Conservation (phyloP, 1,284 basidiomycete species). For the Marasmius sp. region DNA sequence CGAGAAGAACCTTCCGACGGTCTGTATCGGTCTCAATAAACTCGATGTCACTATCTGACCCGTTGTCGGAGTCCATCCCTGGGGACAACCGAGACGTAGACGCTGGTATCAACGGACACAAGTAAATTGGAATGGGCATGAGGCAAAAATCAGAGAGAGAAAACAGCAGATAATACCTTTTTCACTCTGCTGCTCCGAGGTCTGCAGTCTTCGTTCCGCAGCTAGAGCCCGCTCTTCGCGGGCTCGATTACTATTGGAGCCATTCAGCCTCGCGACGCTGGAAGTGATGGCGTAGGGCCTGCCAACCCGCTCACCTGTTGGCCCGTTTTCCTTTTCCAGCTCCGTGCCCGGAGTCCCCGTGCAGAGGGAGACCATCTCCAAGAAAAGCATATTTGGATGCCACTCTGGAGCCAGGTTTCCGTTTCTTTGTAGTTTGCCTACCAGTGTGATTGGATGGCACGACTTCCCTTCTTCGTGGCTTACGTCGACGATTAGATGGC, state of each 20-base stretch:
- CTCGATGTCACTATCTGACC: conserved; percentile 34
- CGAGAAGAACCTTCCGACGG: conserved; percentile 46
- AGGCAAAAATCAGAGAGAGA: neutral
- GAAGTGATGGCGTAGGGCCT: neutral
- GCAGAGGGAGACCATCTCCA: conserved; percentile 54
- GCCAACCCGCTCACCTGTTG: conserved; percentile 46
- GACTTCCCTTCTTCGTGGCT: conserved; percentile 33
- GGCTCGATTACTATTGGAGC: conserved; percentile 60
- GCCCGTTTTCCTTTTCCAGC: conserved; percentile 70
- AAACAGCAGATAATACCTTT: conserved; percentile 20
- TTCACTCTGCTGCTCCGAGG: conserved; percentile 34
- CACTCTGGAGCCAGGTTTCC: conserved; percentile 69
- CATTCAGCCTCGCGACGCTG: neutral
- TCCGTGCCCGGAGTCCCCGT: conserved; percentile 43
- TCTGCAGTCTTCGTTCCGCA: conserved; percentile 59
- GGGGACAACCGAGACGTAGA: conserved; percentile 15
- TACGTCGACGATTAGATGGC: conserved; percentile 36
- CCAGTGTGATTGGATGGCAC: conserved; percentile 57
- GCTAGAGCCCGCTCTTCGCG: conserved; percentile 73
- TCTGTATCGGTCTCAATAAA: conserved; percentile 58
- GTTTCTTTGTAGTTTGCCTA: conserved; percentile 59
- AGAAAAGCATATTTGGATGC: conserved; percentile 57
- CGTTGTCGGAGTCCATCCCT: conserved; percentile 27
- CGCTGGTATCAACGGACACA: neutral
- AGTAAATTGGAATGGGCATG: neutral